Evolutionary conservation across 371 early-diverging fungal genomes (phyloP), one percentile per base, ranked within the genome.

Genomic region (Circinella umbellata): DNA sequence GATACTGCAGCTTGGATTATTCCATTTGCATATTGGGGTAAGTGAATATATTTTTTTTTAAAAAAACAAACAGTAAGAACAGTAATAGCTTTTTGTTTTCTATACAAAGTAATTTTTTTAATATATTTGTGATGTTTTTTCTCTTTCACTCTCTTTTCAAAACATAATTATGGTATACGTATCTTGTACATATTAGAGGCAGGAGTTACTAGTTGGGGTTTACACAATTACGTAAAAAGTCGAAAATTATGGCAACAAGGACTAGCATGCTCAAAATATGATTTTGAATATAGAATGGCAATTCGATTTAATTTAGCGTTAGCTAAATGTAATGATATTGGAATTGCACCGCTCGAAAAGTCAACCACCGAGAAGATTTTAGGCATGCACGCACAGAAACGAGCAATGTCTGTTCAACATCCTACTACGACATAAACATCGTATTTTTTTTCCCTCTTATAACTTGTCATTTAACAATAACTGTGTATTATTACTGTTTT

Each of bases 1-100:
- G 57, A 57, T 11, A 4, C 57, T 27, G 57, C 57, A 11, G 81
- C 79, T 17, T 90, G 88, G 88, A 81, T 88, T 27, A 70, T 86
- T 4, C 90, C 90, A 42, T 90, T 90, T 71, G 79, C 89, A 8
- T 88, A 84, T 68, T 90, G 89, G 88, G 88, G 88, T 78, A 85
- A 79, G 36, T 70, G 35, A 35, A 7, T 42, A 15, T 37, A 7
- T 49, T 4, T 18, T 47, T 15, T 36, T 15, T 20, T 64, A 42
- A 27, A 34, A 47, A 42, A 46, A 47, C 1, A 47, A 15, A 47
- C 47, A 47, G 47, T 15, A 15, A 47, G 0, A 47, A 47, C 15
- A 47, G 11, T 47, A 47, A 11, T 47, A 15, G 47, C 9, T 47
- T 47, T 11, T 15, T 35, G 34, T 7, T 49, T 15, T 10, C 47